These are phyloP conservation scores for Sanguinoderma infundibulare DNA, from an alignment of 1,284 basidiomycete genomes.

Conservation along the genomic window DNA sequence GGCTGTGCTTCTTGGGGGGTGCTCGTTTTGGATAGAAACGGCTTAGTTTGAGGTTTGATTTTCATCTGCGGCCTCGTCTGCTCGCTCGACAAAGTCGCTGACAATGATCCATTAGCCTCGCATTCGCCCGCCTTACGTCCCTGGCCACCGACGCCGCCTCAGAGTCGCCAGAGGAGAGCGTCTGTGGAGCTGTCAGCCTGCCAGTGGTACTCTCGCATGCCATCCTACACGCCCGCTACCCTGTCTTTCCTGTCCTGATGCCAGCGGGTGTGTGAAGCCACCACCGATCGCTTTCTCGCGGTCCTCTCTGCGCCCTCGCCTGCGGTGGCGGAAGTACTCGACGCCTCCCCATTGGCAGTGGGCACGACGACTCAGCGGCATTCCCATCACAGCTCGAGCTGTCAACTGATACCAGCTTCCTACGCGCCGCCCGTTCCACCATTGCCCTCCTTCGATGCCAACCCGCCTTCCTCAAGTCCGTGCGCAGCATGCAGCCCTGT, in stretches of 20 bases:
- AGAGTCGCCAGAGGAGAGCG: background rate
- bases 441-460: constrained; percentile 3
- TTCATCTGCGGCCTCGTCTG: constrained; percentile 7
- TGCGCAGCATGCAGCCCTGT: constrained; percentile 18
- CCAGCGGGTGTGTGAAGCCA: constrained; percentile 27
- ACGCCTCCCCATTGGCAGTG: constrained; percentile 9
- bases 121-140: background rate
- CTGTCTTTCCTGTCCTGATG: constrained; percentile 21
- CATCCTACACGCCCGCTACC: constrained; percentile 20
- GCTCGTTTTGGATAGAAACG: constrained; percentile 22
- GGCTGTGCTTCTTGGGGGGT: constrained; percentile 16
- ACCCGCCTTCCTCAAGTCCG: constrained; percentile 11
- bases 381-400: constrained; percentile 21
- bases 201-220: constrained; percentile 2
- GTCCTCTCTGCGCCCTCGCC: constrained; percentile 15
- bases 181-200: constrained; percentile 1
- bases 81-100: background rate
- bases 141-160: background rate
- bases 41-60: constrained; percentile 24
- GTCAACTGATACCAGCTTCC: constrained; percentile 23
- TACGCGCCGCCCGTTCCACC: constrained; percentile 20
- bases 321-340: constrained; percentile 15
- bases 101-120: background rate
- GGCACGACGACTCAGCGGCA: constrained; percentile 19
- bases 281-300: constrained; percentile 23